phyloP scores from a whole-genome alignment of 495 filamentous ascomycete genomes.

The Pseudoneurospora amorphoporcata region DNA sequence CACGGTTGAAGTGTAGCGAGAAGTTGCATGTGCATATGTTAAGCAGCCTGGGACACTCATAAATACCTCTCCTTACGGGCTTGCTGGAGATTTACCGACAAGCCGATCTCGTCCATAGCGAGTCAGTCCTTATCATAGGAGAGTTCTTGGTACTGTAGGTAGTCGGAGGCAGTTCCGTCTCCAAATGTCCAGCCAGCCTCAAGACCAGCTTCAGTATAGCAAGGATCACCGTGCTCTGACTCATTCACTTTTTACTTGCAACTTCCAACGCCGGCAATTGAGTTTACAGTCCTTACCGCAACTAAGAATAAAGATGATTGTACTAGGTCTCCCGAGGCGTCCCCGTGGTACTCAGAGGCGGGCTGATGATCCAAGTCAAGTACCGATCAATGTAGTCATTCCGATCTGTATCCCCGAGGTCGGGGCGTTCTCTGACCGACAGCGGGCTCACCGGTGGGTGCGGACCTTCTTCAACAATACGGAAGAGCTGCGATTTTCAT shows the following conservation, averaged over 20 bases:
- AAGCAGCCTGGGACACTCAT: neutral
- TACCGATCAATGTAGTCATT: neutral
- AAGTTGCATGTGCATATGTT: neutral
- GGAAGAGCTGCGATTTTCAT: neutral
- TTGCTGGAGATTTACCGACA: neutral
- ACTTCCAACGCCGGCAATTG: neutral
- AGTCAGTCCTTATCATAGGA: neutral
- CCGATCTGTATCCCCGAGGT: neutral
- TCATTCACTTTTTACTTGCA: neutral
- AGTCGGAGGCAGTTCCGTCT: neutral
- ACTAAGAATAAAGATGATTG: neutral
- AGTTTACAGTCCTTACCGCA: constrained; percentile 1
- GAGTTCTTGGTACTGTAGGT: neutral
- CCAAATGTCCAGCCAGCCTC: neutral
- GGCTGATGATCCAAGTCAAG: neutral
- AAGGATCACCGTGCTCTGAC: neutral
- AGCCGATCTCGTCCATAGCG: neutral
- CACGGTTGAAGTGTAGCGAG: neutral
- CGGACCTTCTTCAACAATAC: neutral
- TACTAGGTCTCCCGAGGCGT: neutral
- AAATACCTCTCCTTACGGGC: neutral
- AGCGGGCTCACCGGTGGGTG: neutral
- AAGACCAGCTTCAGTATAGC: neutral
- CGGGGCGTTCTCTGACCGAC: neutral
- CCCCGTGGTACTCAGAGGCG: neutral